phyloP scores from a whole-genome alignment of 23 red algal genomes.

The Gracilaria caudata region DNA sequence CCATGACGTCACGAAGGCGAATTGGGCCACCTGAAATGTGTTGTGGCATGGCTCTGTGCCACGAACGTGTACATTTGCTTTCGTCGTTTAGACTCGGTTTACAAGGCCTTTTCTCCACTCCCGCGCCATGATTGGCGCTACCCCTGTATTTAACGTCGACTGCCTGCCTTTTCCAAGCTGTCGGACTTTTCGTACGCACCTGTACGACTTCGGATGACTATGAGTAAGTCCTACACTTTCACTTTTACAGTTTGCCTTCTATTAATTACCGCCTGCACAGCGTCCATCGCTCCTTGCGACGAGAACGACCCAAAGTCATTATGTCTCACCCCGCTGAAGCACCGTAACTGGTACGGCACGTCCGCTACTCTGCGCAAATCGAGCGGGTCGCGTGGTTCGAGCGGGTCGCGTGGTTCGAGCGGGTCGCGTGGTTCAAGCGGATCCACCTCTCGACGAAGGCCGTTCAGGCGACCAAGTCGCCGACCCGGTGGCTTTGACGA shows the following conservation, averaged over 20 bases:
- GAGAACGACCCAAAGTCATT: slow-evolving; percentile 14
- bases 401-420: neutral
- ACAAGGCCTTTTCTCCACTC: neutral
- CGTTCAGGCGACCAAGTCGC: slow-evolving; percentile 1
- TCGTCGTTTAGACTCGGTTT: no score
- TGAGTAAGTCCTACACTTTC: neutral
- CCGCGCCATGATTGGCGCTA: neutral
- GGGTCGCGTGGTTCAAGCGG: neutral
- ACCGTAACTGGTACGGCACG: neutral
- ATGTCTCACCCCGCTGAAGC: slow-evolving; percentile 30
- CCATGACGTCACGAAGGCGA: no score
- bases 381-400: neutral
- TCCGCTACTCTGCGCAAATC: neutral
- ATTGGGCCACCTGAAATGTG: no score
- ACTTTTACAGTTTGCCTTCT: neutral
- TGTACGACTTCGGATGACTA: neutral
- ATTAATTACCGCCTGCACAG: neutral
- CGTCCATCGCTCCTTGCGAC: slow-evolving; percentile 17
- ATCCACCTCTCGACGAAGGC: neutral
- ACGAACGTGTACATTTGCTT: no score
- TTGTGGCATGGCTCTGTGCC: neutral
- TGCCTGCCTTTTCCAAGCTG: neutral
- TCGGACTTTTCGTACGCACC: no score
- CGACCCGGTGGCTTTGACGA: slow-evolving; percentile 11
- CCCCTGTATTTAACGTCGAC: neutral